Evolutionary conservation across 2,329 filamentous ascomycete species (phyloP), one percentile per base, ranked within the genome.

Genomic region (Raffaelea albimanens): DNA sequence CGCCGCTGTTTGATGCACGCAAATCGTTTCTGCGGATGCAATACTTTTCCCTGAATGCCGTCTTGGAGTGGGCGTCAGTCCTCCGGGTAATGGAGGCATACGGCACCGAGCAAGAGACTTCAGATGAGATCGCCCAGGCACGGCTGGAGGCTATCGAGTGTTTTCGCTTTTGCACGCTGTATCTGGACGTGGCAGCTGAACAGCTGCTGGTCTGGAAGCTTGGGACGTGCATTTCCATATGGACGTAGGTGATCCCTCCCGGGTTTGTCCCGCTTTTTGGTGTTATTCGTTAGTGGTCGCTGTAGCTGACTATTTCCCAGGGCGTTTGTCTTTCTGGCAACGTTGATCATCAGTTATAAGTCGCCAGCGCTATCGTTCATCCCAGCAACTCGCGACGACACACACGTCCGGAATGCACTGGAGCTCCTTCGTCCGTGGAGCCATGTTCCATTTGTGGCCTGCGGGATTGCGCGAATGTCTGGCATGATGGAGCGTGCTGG

Each of bases 21-120:
- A 53, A 51, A 40, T 51, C 48, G 2, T 51, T 53, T 39, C 22
- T 53, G 34, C 51, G 51, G 9, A 23, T 50, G 40, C 51, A 53
- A 20, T 53, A 45, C 39, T 49, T 53, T 22, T 49, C 46, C 18
- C 44, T 53, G 38, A 43, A 25, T 29, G 36, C 45, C 11, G 46
- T 51, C 5, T 22, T 53, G 5, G 49, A 51, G 42, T 53, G 51
- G 51, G 46, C 51, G 19, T 51, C 51, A 2, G 51, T 53, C 14
- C 46, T 53, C 36, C 45, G 47, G 14, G 51, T 53, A 19, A 46
- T 53, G 39, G 51, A 53, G 31, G 43, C 46, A 13, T 46, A 49
- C 33, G 46, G 44, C 46, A 47, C 36, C 8, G 48, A 39, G 18
- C 39, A 41, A 9, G 48, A 49, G n/a, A 40, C 20, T 5, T 44